These are phyloP conservation scores for Neodidymelliopsis sp. DNA, from an alignment of 2,329 filamentous ascomycete species.

Conservation along the genomic window DNA sequence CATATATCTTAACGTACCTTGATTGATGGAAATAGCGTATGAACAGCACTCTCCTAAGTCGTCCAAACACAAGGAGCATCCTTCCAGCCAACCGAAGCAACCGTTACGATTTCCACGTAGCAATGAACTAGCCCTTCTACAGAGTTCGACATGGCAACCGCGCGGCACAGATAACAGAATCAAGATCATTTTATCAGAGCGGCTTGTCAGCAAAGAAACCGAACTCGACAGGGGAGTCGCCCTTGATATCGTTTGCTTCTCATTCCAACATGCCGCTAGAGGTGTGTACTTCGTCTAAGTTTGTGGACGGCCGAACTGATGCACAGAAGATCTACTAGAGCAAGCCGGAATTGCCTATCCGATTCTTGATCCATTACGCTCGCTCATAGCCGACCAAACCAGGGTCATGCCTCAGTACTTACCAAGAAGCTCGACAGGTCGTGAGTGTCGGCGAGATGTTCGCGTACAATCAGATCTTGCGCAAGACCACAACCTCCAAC, in stretches of 20 bases:
- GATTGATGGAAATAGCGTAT: constrained; percentile 23
- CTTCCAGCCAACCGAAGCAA: constrained; percentile 60
- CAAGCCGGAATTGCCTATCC: constrained; percentile 80
- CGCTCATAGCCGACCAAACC: constrained; percentile 21
- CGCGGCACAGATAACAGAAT: constrained; percentile 76
- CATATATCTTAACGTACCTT: not conserved
- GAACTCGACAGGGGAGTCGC: constrained; percentile 64
- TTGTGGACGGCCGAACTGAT: not conserved
- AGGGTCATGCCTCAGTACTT: constrained; percentile 2
- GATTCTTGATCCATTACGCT: constrained; percentile 52
- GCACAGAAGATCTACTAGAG: constrained; percentile 72
- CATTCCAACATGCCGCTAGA: constrained; percentile 84
- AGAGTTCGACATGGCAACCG: constrained; percentile 72
- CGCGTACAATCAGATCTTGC: constrained; percentile 21
- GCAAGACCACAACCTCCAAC: constrained; percentile 14
- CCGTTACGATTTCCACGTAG: constrained; percentile 76
- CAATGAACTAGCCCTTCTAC: constrained; percentile 71
- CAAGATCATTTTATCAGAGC: constrained; percentile 74
- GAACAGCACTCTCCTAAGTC: constrained; percentile 32
- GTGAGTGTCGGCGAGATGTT: constrained; percentile 2
- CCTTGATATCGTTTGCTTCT: constrained; percentile 78
- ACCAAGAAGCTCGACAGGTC: constrained; percentile 8
- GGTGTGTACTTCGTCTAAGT: constrained; percentile 58
- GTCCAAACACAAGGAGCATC: constrained; percentile 45
- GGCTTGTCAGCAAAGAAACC: constrained; percentile 62